Percentiles rank a stretch among this genome's conserved stretches.
Evolutionary conservation across 2,329 filamentous ascomycete genomes (phyloP).

Genomic region (Dactylellina sp.): DNA sequence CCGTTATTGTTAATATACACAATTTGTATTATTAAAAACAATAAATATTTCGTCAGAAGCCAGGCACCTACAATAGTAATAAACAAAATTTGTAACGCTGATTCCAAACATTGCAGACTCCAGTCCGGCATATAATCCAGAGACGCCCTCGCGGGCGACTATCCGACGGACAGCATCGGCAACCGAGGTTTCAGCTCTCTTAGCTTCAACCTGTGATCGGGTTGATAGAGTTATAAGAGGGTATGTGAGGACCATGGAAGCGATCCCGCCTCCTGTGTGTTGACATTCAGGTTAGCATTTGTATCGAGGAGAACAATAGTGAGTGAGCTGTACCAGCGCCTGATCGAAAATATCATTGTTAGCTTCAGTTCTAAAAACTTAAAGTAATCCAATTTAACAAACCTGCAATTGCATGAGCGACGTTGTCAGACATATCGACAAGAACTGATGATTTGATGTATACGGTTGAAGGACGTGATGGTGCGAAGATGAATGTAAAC

Average conservation of each 20-base stretch:
- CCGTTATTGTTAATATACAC: neutral
- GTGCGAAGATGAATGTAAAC: neutral
- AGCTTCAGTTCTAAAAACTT: slow-evolving; percentile 11
- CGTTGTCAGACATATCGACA: slow-evolving; percentile 74
- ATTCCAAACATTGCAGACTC: slow-evolving; percentile 97
- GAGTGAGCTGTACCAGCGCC: slow-evolving; percentile 43
- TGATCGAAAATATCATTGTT: slow-evolving; percentile 19
- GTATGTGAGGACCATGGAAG: slow-evolving; percentile 98
- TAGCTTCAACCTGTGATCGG: slow-evolving; percentile 96
- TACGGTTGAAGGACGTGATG: neutral
- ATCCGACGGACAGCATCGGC: slow-evolving; percentile 85
- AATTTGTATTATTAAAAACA: neutral
- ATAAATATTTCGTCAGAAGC: neutral
- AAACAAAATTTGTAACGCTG: slow-evolving; percentile 98
- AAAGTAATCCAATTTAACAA: neutral
- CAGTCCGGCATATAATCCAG: slow-evolving; percentile 90
- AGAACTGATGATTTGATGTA: neutral
- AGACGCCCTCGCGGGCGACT: slow-evolving; percentile 87
- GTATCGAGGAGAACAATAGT: neutral
- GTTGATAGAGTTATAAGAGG: slow-evolving; percentile 97
- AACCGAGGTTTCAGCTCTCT: slow-evolving; percentile 86
- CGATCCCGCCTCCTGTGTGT: slow-evolving; percentile 83
- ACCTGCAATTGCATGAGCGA: slow-evolving; percentile 92
- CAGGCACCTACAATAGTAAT: slow-evolving; percentile 83
- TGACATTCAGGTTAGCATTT: neutral